A percentile compares a stretch with the other conserved stretches of the same genome.
Conservation (phyloP, 371 early-diverging fungal genomes). For the Apophysomyces ossiformis region DNA sequence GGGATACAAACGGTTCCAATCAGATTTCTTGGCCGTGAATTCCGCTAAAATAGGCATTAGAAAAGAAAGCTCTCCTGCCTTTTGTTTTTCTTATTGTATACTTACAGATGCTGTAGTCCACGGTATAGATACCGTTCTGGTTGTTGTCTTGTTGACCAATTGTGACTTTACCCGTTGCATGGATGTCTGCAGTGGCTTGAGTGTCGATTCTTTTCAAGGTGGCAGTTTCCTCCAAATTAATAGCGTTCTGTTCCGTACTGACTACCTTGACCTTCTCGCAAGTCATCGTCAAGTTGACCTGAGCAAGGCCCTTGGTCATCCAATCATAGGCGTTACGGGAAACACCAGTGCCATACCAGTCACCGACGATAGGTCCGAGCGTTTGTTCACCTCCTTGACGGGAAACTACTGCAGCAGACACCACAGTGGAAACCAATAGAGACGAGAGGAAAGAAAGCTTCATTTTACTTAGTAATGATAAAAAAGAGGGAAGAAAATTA, state of each 20-base stretch:
- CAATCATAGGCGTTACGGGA: not conserved
- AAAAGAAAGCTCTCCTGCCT: not conserved
- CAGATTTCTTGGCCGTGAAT: not conserved
- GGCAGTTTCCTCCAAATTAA: not conserved
- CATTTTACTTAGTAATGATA: too few species aligned
- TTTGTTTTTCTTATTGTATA: not conserved
- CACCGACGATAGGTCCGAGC: not conserved
- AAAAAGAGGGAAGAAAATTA: too few species aligned
- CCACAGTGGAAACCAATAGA: not conserved
- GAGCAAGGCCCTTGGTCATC: not conserved
- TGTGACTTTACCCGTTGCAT: not conserved
- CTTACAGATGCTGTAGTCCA: not conserved
- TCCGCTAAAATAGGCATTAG: not conserved
- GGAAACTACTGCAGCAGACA: not conserved
- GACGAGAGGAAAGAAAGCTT: too few species aligned
- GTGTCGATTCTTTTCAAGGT: not conserved
- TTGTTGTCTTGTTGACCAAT: too few species aligned
- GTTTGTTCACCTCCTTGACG: not conserved
- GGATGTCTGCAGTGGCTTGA: not conserved
- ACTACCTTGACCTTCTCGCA: not conserved
- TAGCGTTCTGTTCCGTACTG: not conserved
- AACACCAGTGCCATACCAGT: not conserved
- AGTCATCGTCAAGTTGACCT: not conserved
- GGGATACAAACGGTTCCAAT: not conserved
- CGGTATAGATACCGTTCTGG: too few species aligned